A percentile compares a stretch with the other conserved stretches of the same genome.
Evolutionary conservation across 306 rosid species (phyloP).

Genomic region (Malus orientalis): DNA sequence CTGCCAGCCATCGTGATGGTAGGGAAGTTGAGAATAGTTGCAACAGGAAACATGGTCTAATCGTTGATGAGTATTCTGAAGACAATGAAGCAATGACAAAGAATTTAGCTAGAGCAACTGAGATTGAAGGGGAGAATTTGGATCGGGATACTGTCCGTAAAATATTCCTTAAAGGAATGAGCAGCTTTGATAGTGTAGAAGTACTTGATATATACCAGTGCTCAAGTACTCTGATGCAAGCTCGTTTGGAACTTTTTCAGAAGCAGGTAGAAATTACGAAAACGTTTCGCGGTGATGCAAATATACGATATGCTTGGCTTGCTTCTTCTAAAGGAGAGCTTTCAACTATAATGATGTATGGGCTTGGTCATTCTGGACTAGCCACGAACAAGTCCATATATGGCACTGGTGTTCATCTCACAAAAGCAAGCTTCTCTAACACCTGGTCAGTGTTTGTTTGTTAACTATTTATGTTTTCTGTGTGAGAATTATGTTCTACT

Average conservation of each 20-base stretch:
- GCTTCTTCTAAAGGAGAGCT: constrained; percentile 51
- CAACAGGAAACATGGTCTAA: constrained; percentile 24
- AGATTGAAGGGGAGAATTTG: constrained; percentile 26
- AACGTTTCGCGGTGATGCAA: constrained; percentile 50
- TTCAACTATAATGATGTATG: constrained; percentile 46
- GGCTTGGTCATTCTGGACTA: constrained; percentile 59
- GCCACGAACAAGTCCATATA: constrained; percentile 36
- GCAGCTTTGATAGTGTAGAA: constrained; percentile 23
- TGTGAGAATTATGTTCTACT: neutral
- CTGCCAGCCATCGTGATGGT: constrained; percentile 23
- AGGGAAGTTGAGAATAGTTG: constrained; percentile 57
- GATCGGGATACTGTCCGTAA: constrained; percentile 49
- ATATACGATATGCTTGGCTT: constrained; percentile 79
- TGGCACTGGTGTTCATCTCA: constrained; percentile 68
- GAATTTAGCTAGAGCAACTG: constrained; percentile 24
- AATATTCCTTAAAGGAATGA: constrained; percentile 51
- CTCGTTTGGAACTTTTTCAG: constrained; percentile 62
- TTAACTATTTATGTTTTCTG: neutral
- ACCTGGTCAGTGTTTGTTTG: constrained; percentile 41
- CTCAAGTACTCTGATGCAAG: constrained; percentile 34
- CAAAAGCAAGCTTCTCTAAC: constrained; percentile 39
- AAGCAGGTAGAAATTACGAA: constrained; percentile 70
- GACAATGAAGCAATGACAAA: constrained; percentile 22
- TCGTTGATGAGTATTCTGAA: constrained; percentile 32
- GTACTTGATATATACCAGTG: constrained; percentile 43